These are phyloP conservation scores for Colletotrichum sp. DNA, from an alignment of 2,329 filamentous ascomycete genomes.

Conservation along the genomic window DNA sequence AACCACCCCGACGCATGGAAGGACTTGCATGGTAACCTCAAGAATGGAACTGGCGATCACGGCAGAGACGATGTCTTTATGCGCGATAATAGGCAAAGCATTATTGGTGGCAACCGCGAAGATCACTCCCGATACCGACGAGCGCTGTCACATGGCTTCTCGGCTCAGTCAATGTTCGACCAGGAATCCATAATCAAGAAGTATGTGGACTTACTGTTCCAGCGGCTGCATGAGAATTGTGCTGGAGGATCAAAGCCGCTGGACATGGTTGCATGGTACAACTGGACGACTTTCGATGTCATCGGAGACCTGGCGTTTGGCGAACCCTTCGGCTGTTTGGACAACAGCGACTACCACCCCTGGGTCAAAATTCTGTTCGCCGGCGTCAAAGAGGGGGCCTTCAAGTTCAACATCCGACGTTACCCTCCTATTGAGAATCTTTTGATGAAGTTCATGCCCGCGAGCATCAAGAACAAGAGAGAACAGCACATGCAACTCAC, in stretches of 20 bases:
- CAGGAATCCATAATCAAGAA: conserved; percentile 24
- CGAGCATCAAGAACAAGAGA: background rate
- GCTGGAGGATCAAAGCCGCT: background rate
- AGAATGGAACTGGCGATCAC: background rate
- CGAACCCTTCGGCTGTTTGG: conserved; percentile 31
- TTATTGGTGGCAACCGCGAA: conserved; percentile 10
- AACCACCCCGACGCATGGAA: conserved; percentile 38
- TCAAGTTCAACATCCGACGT: background rate
- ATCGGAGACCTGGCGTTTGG: conserved; percentile 35
- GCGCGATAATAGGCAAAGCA: background rate
- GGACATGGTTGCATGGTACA: conserved; percentile 20
- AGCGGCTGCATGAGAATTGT: conserved; percentile 29
- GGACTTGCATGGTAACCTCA: conserved; percentile 41
- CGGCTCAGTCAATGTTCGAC: conserved; percentile 27
- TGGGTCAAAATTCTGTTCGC: conserved; percentile 25
- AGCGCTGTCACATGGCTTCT: conserved; percentile 33
- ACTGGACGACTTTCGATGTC: conserved; percentile 33
- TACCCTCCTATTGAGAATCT: background rate
- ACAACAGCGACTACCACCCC: conserved; percentile 27
- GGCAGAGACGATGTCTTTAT: background rate
- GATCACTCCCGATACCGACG: conserved; percentile 27
- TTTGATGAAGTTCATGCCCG: background rate
- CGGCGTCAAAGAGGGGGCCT: background rate
- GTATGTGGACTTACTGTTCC: conserved; percentile 33
- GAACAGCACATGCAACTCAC: background rate